phyloP scores from a whole-genome alignment of 2,329 filamentous ascomycete species.

The Fusarium fujikuroi region DNA sequence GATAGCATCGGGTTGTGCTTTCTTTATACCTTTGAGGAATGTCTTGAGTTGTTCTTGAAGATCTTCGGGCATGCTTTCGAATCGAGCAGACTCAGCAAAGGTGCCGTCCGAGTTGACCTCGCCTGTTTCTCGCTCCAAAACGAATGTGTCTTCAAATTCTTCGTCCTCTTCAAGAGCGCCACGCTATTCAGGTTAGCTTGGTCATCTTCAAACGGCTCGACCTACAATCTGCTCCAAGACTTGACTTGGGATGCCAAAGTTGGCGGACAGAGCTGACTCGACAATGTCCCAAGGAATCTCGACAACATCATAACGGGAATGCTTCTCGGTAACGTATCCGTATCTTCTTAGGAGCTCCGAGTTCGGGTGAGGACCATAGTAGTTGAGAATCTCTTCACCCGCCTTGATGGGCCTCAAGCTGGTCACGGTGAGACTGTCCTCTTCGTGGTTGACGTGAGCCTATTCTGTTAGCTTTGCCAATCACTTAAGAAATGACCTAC shows the following conservation, averaged over 20 bases:
- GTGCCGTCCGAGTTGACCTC: conserved; percentile 63
- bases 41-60: conserved; percentile 63
- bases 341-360: conserved; percentile 86
- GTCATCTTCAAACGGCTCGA: neutral
- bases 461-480: conserved; percentile 41
- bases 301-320: conserved; percentile 82
- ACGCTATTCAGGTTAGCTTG: conserved; percentile 48
- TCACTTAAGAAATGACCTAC: conserved; percentile 54
- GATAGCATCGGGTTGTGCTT: conserved; percentile 54
- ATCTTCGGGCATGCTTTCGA: conserved; percentile 60
- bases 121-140: conserved; percentile 67
- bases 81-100: conserved; percentile 50
- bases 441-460: conserved; percentile 65
- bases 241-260: conserved; percentile 52
- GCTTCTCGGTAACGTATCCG: conserved; percentile 84
- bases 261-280: conserved; percentile 54
- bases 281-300: conserved; percentile 76
- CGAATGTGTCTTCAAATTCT: conserved; percentile 79
- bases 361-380: conserved; percentile 86
- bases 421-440: conserved; percentile 73
- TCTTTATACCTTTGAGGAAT: conserved; percentile 61
- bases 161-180: conserved; percentile 69
- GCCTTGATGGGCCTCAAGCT: conserved; percentile 73
- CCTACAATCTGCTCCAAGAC: conserved; percentile 58
- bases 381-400: conserved; percentile 85